Percentiles rank a stretch among this genome's conserved stretches.
phyloP scores from a whole-genome alignment of 768 basidiomycete species.

The Glaciozyma antarctica region DNA sequence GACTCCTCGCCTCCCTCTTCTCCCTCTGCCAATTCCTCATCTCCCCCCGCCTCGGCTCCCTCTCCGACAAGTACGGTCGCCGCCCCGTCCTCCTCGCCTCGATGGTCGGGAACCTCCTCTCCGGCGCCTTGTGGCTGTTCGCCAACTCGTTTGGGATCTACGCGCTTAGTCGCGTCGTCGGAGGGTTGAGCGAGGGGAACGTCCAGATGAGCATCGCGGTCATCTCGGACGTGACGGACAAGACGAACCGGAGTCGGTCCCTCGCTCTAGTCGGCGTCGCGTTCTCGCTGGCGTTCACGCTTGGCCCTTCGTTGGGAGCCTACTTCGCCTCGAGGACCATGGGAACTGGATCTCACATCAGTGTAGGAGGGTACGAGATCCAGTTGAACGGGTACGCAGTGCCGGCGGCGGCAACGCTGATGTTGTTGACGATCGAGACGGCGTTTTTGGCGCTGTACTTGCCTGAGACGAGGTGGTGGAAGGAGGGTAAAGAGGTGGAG shows the following conservation, averaged over 20 bases:
- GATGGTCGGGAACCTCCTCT: constrained; percentile 68
- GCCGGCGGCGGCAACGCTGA: constrained; percentile 74
- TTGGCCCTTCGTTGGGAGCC: constrained; percentile 88
- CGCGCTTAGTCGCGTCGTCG: constrained; percentile 68
- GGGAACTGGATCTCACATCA: constrained; percentile 2
- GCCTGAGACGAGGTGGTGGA: constrained; percentile 70
- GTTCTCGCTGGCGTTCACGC: constrained; percentile 80
- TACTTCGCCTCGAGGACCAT: constrained; percentile 70
- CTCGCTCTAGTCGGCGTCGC: constrained; percentile 91
- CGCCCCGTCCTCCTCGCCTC: constrained; percentile 69
- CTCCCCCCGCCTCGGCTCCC: constrained; percentile 66
- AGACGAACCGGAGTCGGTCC: constrained; percentile 64
- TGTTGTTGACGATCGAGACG: constrained; percentile 69
- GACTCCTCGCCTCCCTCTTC: constrained; percentile 87
- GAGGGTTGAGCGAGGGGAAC: constrained; percentile 92
- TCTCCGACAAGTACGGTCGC: constrained; percentile 85
- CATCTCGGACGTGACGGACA: constrained; percentile 77
- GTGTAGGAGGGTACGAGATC: constrained; percentile 40
- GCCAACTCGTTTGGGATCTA: constrained; percentile 7
- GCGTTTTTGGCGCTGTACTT: constrained; percentile 61
- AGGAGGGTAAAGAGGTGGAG: constrained; percentile 34
- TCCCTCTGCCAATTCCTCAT: constrained; percentile 79
- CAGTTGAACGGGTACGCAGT: constrained; percentile 77
- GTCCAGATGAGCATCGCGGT: constrained; percentile 93
- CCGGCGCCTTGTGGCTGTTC: constrained; percentile 58